phyloP scores from a whole-genome alignment of 495 filamentous ascomycete genomes.

The Monascus purpureus region DNA sequence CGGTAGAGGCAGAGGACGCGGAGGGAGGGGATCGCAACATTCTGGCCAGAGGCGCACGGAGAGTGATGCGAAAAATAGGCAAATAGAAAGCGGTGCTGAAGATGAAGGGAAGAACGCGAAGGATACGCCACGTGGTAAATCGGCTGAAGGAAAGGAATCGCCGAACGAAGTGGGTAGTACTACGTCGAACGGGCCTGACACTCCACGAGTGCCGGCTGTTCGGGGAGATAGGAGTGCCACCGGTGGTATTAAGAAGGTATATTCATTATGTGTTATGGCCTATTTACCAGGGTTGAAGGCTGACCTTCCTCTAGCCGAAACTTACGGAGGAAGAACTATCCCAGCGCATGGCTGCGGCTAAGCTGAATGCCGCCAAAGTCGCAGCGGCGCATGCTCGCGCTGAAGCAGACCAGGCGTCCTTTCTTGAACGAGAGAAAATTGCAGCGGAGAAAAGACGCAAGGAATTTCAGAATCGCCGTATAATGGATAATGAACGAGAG shows the following conservation, averaged over 20 bases:
- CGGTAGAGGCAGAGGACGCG: conserved; percentile 20
- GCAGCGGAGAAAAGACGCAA: conserved; percentile 38
- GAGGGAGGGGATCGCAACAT: conserved; percentile 17
- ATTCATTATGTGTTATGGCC: conserved; percentile 1
- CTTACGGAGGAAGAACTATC: conserved; percentile 56
- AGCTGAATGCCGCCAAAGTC: conserved; percentile 41
- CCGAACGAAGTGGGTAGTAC: conserved; percentile 10
- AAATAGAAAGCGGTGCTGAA: conserved; percentile 6
- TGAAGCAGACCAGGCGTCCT: conserved; percentile 54
- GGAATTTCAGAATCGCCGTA: conserved; percentile 40
- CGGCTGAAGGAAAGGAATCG: conserved; percentile 9
- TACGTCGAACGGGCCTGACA: conserved; percentile 12
- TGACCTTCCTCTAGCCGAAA: conserved; percentile 33
- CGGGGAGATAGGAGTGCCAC: conserved; percentile 57
- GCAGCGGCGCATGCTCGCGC: conserved; percentile 49
- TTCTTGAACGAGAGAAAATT: conserved; percentile 48
- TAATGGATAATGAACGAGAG: conserved; percentile 59
- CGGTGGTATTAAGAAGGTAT: conserved; percentile 43
- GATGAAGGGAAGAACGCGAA: conserved; percentile 6
- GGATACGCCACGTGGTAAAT: conserved; percentile 4
- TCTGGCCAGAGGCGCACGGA: conserved; percentile 17
- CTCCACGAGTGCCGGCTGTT: conserved; percentile 37
- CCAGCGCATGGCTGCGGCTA: conserved; percentile 43
- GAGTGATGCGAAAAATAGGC: conserved; percentile 8
- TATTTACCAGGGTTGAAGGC: not conserved